Percentiles rank a stretch among this genome's conserved stretches.
Evolutionary conservation across 73 alveolate species (phyloP).

Genomic region (Paramecium octaurelia): DNA sequence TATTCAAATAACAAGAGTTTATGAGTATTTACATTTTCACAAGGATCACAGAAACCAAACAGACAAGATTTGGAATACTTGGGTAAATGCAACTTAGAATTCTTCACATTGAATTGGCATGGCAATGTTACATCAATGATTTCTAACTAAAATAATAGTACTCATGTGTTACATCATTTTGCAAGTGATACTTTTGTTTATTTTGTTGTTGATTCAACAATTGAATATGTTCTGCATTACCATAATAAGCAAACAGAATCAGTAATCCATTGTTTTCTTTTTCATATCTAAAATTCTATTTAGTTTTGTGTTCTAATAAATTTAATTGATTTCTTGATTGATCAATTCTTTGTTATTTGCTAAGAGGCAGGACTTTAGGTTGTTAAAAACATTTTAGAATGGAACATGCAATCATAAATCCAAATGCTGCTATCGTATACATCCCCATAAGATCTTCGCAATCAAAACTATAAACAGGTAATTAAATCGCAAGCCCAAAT

Average conservation of each 20-base stretch:
- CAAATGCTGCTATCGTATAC: neutral
- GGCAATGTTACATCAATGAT: slow-evolving; percentile 2
- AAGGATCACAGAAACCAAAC: slow-evolving; percentile 29
- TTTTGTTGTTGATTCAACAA: neutral
- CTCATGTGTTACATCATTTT: neutral
- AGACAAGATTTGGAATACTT: neutral
- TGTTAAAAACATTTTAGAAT: neutral
- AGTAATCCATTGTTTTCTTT: neutral
- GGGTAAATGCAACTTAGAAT: neutral
- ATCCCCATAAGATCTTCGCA: neutral
- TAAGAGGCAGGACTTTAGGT: neutral
- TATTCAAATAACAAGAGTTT: neutral
- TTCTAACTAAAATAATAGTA: neutral
- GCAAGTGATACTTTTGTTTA: neutral
- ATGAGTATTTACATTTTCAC: neutral
- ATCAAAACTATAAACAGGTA: neutral
- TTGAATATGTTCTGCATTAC: neutral
- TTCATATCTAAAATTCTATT: neutral
- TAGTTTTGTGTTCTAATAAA: neutral
- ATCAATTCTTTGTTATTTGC: neutral
- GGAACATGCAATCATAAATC: neutral
- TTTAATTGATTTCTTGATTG: neutral
- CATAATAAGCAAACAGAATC: neutral
- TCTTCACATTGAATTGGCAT: neutral
- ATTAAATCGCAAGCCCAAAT: neutral